These are phyloP conservation scores for Nitzschia inconspicua DNA, from an alignment of 108 stramenopile genomes.

Conservation along the genomic window DNA sequence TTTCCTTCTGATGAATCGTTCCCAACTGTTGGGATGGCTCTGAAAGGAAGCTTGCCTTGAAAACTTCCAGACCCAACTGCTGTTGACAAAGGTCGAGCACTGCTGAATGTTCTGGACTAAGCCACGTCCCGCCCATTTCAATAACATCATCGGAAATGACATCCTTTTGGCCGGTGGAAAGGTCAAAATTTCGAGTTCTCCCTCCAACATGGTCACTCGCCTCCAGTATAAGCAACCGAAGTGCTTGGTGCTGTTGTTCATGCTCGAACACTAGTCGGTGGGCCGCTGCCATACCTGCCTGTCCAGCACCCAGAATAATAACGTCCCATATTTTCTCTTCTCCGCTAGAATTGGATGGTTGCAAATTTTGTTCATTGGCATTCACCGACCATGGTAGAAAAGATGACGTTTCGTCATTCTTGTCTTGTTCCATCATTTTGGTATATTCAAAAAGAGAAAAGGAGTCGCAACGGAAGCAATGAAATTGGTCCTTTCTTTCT, in stretches of 20 bases:
- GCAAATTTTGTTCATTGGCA: too few relatives aligned
- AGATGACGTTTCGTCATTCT: too few relatives aligned
- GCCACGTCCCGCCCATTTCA: constrained; percentile 12
- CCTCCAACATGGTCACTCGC: constrained; percentile 4
- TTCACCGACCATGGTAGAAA: too few relatives aligned
- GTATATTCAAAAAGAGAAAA: too few relatives aligned
- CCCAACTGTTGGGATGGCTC: too few relatives aligned
- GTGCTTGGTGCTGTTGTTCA: neutral
- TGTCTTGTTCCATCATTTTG: too few relatives aligned
- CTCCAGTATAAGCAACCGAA: neutral
- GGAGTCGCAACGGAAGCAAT: too few relatives aligned
- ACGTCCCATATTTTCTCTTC: neutral
- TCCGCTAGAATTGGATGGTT: too few relatives aligned
- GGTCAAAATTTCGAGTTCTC: constrained; percentile 4
- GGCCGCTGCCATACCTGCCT: constrained; percentile 10
- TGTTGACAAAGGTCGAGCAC: neutral
- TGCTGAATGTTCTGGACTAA: constrained; percentile 8
- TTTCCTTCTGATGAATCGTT: too few relatives aligned
- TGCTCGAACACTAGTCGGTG: constrained; percentile 1
- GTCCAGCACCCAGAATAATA: constrained; percentile 4
- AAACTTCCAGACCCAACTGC: constrained; percentile 1
- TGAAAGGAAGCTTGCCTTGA: too few relatives aligned
- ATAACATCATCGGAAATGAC: neutral
- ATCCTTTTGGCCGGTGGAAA: neutral
- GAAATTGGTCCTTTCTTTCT: too few relatives aligned